Evolutionary conservation across 495 filamentous ascomycete genomes (phyloP).

Genomic region (Xylaria sp.): DNA sequence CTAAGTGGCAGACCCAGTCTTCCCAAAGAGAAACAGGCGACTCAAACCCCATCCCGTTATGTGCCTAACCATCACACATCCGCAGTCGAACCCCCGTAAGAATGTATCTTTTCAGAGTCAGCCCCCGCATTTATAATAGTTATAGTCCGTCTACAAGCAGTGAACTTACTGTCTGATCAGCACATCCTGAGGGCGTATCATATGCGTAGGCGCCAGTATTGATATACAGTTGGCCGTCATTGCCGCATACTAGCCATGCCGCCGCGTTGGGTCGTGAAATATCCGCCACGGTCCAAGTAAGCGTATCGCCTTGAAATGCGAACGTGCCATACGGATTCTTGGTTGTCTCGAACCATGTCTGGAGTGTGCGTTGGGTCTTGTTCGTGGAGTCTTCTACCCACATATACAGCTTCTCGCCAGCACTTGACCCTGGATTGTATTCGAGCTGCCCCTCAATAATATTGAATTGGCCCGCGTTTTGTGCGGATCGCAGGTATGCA

Average conservation of each 20-base stretch:
- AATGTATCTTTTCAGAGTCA: constrained; percentile 25
- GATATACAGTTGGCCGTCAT: constrained; percentile 51
- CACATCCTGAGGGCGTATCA: constrained; percentile 63
- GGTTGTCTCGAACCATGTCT: constrained; percentile 57
- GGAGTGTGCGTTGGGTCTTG: constrained; percentile 52
- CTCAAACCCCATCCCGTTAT: background rate
- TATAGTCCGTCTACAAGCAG: background rate
- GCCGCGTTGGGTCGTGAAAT: constrained; percentile 60
- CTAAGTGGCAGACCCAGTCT: background rate
- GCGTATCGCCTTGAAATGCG: constrained; percentile 61
- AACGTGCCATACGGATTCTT: constrained; percentile 65
- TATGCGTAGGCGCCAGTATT: constrained; percentile 67
- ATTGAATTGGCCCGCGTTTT: constrained; percentile 67
- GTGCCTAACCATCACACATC: constrained; percentile 3
- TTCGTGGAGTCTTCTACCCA: constrained; percentile 58
- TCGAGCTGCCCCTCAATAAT: constrained; percentile 64
- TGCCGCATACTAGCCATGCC: constrained; percentile 52
- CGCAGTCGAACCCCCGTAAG: constrained; percentile 24
- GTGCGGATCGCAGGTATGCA: constrained; percentile 30
- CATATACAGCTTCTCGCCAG: constrained; percentile 47
- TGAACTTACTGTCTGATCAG: constrained; percentile 60
- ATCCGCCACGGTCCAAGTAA: constrained; percentile 58
- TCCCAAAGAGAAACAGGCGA: background rate
- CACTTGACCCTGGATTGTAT: constrained; percentile 51
- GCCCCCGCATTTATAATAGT: background rate